phyloP scores from a whole-genome alignment of 257 asterid genomes.

The Nyctanthes arbortristis region DNA sequence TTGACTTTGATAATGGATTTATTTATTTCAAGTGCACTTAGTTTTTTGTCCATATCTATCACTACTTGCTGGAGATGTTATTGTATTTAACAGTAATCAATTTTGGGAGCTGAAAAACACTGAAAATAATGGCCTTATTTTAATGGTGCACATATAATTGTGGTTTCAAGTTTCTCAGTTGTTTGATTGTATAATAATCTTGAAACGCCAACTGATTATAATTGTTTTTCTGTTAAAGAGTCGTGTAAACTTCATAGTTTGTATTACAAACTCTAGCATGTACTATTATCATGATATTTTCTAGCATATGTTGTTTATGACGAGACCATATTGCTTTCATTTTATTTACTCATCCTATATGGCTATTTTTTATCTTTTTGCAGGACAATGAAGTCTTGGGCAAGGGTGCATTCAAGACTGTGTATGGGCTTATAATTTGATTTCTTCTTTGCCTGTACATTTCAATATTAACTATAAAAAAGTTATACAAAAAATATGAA shows the following conservation, averaged over 20 bases:
- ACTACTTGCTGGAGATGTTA: too few relatives aligned
- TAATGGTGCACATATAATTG: background rate
- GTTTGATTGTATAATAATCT: background rate
- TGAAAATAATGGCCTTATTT: background rate
- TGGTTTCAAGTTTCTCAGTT: background rate
- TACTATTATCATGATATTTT: background rate
- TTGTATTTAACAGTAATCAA: background rate
- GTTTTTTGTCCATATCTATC: too few relatives aligned
- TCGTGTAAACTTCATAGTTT: background rate
- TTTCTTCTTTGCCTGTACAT: background rate
- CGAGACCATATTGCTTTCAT: background rate
- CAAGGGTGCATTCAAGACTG: constrained; percentile 85
- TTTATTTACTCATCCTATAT: background rate
- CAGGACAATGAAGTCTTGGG: constrained; percentile 77
- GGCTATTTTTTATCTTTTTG: constrained; percentile 28
- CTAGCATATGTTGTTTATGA: background rate
- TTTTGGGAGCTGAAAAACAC: background rate
- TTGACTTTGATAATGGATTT: too few relatives aligned
- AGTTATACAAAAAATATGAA: background rate
- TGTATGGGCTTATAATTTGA: constrained; percentile 44
- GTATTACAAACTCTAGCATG: background rate
- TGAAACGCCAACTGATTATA: too few relatives aligned
- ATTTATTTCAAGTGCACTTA: too few relatives aligned
- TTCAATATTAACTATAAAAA: constrained; percentile 1
- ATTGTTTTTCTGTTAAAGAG: background rate